Evolutionary conservation across 768 basidiomycete species (phyloP).

Genomic region (Pisolithus orientalis): DNA sequence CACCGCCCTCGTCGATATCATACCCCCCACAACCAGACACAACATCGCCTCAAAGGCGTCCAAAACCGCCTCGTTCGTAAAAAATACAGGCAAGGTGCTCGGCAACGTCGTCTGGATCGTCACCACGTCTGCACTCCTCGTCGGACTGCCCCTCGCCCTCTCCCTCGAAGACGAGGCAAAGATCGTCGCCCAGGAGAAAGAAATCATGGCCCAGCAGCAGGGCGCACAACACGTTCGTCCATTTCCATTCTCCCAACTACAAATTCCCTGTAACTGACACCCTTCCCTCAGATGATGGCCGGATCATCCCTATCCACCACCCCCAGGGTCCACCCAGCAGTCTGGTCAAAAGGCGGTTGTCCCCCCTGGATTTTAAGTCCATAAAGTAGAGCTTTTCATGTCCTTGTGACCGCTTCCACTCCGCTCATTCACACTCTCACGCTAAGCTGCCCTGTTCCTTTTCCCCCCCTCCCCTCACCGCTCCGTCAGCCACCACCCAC

Average conservation of each 20-base stretch:
- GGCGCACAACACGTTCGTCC: slow-evolving; percentile 79
- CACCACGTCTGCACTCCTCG: slow-evolving; percentile 88
- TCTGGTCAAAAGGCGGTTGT: slow-evolving; percentile 51
- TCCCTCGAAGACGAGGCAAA: slow-evolving; percentile 95
- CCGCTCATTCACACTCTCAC: slow-evolving; percentile 6
- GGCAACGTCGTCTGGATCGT: slow-evolving; percentile 94
- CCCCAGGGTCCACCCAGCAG: slow-evolving; percentile 33
- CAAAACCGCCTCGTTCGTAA: slow-evolving; percentile 57
- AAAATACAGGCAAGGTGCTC: slow-evolving; percentile 60
- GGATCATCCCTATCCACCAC: slow-evolving; percentile 48
- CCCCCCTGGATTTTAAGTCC: slow-evolving; percentile 74
- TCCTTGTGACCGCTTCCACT: slow-evolving; percentile 3
- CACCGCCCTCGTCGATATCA: slow-evolving; percentile 90
- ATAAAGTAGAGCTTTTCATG: background rate
- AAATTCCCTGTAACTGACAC: slow-evolving; percentile 5
- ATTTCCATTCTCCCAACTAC: background rate
- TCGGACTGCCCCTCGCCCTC: slow-evolving; percentile 89
- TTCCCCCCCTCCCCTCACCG: slow-evolving; percentile 11
- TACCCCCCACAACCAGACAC: slow-evolving; percentile 86
- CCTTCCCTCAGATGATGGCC: slow-evolving; percentile 59
- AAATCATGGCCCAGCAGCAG: slow-evolving; percentile 88
- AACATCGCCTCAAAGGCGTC: slow-evolving; percentile 56
- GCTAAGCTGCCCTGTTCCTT: slow-evolving; percentile 2
- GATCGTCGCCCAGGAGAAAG: slow-evolving; percentile 89
- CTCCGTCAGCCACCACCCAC: slow-evolving; percentile 11